Percentiles rank a stretch among this genome's conserved stretches.
These are phyloP conservation scores for Powellomyces hirtus DNA, from an alignment of 192 early-diverging fungal species.

Conservation along the genomic window DNA sequence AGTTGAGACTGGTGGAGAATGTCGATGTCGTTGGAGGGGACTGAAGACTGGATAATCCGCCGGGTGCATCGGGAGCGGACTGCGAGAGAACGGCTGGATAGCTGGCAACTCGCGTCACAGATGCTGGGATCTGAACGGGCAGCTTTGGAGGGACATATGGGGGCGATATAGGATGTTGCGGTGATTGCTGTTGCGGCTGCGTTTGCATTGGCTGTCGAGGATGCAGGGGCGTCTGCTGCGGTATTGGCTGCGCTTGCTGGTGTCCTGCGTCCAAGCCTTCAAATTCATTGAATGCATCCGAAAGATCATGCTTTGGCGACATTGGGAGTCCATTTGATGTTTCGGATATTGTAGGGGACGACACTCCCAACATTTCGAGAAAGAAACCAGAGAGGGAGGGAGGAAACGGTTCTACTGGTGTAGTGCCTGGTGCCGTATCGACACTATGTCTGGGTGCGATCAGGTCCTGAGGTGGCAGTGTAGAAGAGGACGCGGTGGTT, in stretches of 20 bases:
- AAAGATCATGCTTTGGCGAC: too few species aligned
- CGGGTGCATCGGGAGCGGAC: neutral
- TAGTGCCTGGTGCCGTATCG: too few species aligned
- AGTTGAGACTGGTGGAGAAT: neutral
- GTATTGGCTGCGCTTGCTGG: neutral
- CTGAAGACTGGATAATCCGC: neutral
- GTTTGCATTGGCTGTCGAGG: neutral
- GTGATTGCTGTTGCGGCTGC: neutral
- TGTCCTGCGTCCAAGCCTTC: too few species aligned
- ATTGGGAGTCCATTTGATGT: too few species aligned
- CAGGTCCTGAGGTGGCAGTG: too few species aligned
- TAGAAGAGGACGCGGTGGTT: too few species aligned
- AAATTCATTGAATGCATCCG: too few species aligned
- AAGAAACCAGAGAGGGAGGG: too few species aligned
- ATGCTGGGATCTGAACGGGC: neutral
- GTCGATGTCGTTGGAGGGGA: neutral
- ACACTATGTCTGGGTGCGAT: too few species aligned
- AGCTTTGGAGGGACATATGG: neutral
- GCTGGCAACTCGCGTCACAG: neutral
- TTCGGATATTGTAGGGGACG: too few species aligned
- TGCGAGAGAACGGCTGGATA: constrained; percentile 3
- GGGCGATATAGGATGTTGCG: neutral
- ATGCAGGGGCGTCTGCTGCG: neutral
- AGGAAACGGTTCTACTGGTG: too few species aligned
- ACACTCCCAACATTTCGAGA: too few species aligned